Conservation (phyloP, 352 stramenopile genomes). For the Phytophthora lateralis region DNA sequence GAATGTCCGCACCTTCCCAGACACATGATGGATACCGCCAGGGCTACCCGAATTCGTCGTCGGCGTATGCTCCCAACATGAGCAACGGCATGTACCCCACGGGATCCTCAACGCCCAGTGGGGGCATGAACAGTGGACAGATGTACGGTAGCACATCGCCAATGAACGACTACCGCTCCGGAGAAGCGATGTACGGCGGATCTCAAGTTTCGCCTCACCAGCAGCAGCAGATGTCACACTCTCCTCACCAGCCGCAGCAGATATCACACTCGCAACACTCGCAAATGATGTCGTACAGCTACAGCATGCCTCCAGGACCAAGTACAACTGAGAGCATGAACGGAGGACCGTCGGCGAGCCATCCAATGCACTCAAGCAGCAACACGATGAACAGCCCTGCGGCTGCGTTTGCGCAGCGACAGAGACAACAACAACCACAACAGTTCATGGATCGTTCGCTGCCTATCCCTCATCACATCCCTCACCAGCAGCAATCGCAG, state of each 20-base stretch:
- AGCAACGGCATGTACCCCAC: conserved; percentile 55
- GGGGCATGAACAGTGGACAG: conserved; percentile 27
- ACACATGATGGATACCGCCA: conserved; percentile 38
- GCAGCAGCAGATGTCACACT: conserved; percentile 39
- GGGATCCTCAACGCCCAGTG: conserved; percentile 28
- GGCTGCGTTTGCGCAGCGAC: conserved; percentile 42
- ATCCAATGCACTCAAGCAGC: conserved; percentile 24
- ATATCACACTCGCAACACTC: conserved; percentile 44
- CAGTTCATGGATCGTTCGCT: conserved; percentile 29
- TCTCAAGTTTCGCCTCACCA: conserved; percentile 38
- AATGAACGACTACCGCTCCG: conserved; percentile 44
- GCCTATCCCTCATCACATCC: conserved; percentile 23
- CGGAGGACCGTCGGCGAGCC: conserved; percentile 17
- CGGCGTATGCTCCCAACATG: conserved; percentile 38
- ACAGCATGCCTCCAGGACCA: conserved; percentile 22
- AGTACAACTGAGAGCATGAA: conserved; percentile 28
- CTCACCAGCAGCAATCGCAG: conserved; percentile 24
- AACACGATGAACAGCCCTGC: conserved; percentile 42
- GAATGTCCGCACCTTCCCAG: conserved; percentile 25
- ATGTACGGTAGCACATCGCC: conserved; percentile 38
- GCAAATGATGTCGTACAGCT: conserved; percentile 56
- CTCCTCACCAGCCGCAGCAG: conserved; percentile 39
- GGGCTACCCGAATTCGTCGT: conserved; percentile 18
- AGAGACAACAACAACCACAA: conserved; percentile 31
- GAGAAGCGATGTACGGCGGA: conserved; percentile 29